A percentile compares a stretch with the other conserved stretches of the same genome.
Evolutionary conservation across 2,329 filamentous ascomycete species (phyloP).

Genomic region (Fusarium haematococcum): DNA sequence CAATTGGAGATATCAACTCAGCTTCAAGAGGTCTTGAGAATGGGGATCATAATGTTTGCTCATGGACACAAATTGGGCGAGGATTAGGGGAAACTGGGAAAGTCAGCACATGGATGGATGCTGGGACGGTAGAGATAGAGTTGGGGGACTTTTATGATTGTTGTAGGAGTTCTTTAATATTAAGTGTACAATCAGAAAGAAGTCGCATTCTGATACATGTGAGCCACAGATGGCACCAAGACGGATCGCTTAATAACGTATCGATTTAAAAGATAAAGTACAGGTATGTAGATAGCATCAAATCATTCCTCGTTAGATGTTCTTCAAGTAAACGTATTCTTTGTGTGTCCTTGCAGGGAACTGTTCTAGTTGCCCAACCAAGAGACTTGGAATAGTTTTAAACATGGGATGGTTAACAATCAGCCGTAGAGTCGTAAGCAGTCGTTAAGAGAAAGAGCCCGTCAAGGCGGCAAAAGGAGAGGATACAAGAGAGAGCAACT

Average conservation of each 20-base stretch:
- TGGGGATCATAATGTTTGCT: background rate
- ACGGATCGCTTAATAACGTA: background rate
- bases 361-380: constrained; percentile 3
- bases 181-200: background rate
- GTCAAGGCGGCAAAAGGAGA: background rate
- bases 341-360: background rate
- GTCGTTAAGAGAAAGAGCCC: constrained; percentile 11
- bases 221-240: background rate
- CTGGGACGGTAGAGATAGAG: background rate
- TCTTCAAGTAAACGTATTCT: constrained; percentile 3
- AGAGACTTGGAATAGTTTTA: background rate
- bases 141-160: background rate
- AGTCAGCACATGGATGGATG: background rate
- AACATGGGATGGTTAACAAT: background rate
- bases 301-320: constrained; percentile 34
- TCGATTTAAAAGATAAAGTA: background rate
- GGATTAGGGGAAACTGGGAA: background rate
- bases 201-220: background rate
- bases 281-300: constrained; percentile 3
- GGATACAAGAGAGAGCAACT: background rate
- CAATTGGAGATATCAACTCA: background rate
- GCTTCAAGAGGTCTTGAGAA: background rate
- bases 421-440: constrained; percentile 18
- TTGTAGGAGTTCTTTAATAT: background rate
- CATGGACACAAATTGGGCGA: background rate